Conservation (phyloP, 2,329 filamentous ascomycete species). For the Magnaporthiopsis poae region DNA sequence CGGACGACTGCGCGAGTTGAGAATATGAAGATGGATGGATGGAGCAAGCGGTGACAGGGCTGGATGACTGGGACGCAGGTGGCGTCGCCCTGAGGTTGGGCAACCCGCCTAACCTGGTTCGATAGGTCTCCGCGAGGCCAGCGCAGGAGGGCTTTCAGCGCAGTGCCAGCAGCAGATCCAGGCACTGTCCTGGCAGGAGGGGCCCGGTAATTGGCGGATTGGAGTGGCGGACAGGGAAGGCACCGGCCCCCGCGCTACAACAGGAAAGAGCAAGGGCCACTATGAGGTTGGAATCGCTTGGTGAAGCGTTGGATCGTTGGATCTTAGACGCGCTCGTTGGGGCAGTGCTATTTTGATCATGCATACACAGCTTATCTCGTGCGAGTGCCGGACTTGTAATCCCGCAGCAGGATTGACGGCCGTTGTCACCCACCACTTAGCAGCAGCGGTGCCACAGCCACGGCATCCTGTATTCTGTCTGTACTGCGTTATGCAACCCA, state of each 20-base stretch:
- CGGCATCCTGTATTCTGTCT: too few relatives aligned
- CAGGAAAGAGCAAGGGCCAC: neutral
- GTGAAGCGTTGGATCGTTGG: too few relatives aligned
- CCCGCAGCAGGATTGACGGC: neutral
- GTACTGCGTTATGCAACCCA: too few relatives aligned
- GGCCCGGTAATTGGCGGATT: neutral
- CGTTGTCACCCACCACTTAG: neutral
- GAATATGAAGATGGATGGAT: neutral
- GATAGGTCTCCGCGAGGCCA: neutral
- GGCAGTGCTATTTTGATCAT: neutral
- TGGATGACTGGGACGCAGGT: neutral
- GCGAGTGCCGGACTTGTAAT: neutral
- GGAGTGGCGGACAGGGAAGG: neutral
- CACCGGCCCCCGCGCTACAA: neutral
- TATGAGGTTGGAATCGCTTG: too few relatives aligned
- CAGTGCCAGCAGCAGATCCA: neutral
- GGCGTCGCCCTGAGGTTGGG: too few relatives aligned
- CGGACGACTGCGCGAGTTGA: neutral
- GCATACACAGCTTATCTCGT: neutral
- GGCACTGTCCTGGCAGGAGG: neutral
- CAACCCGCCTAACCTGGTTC: neutral
- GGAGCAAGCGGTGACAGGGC: neutral
- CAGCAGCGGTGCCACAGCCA: neutral
- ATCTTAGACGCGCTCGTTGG: too few relatives aligned
- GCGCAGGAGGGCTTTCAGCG: too few relatives aligned